Evolutionary conservation across 345 rosid species (phyloP).

Genomic region (Microthlaspi erraticum): DNA sequence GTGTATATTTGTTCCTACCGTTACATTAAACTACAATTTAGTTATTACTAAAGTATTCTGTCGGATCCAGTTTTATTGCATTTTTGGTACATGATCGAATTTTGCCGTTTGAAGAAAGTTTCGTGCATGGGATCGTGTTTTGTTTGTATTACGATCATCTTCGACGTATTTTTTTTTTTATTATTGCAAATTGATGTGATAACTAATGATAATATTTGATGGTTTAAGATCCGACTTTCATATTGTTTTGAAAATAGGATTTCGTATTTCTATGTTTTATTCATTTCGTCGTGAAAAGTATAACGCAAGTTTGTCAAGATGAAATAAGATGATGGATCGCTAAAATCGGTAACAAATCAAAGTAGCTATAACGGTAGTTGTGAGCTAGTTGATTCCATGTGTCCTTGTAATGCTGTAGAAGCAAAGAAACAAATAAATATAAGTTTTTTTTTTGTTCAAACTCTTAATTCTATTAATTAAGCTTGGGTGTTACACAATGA

Average conservation of each 20-base stretch:
- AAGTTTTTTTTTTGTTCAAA: conserved; percentile 17
- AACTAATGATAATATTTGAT: background rate
- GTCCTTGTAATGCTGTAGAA: conserved; percentile 43
- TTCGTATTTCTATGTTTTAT: background rate
- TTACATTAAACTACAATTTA: background rate
- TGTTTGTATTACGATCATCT: background rate
- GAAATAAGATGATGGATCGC: conserved; percentile 15
- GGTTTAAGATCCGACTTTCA: background rate
- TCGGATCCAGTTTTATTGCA: background rate
- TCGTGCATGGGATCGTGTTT: conserved; percentile 12
- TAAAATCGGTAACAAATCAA: conserved; percentile 23
- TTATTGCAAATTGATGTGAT: background rate
- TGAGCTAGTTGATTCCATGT: conserved; percentile 42
- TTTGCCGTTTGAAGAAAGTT: background rate
- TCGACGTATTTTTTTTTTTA: background rate
- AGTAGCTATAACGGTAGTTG: conserved; percentile 23
- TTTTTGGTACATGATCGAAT: background rate
- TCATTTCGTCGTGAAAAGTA: background rate
- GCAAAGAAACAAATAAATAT: conserved; percentile 34
- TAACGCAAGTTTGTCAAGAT: background rate
- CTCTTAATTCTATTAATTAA: too few species aligned
- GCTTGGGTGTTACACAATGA: too few species aligned
- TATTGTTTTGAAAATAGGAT: background rate
- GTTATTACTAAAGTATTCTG: background rate
- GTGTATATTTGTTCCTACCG: conserved; percentile 9